Evolutionary conservation across 164 flowering plant genomes (phyloP), one percentile per base, ranked within the genome.

Genomic region (Berberis vulgaris): DNA sequence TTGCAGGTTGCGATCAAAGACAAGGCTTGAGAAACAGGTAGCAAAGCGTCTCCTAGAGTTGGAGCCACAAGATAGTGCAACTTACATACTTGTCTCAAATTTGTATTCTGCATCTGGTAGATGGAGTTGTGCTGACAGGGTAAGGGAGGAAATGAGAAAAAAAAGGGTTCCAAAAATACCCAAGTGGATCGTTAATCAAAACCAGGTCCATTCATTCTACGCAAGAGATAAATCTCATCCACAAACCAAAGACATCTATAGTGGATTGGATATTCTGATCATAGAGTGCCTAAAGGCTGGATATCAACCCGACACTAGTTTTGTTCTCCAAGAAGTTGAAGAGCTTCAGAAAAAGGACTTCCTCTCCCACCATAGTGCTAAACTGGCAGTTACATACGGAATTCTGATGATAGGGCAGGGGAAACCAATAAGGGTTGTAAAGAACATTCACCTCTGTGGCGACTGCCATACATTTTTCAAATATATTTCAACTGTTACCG

Each of bases 241-340:
- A 12, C 84, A 79, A 69, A 62, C 80, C 11, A 84, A 83, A 77
- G 95, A 89, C 69, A 85, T 94, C 49, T 80, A 82, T 60, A 78
- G 93, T 12, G 96, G 88, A 9, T 65, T 94, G 55, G 83, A 87
- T 12, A 84, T 87, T 65, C 72, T 94, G 46, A 79, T 91, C 41
- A n/a, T 81, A 59, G 95, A 91, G 72, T 89, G 93, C 76, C 68
- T 80, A 49, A 91, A 86, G 75, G 81, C 76, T 41, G 99, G 99
- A 38, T 94, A 94, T 69, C 84, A 71, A 40, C 97, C 92, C 2
- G 96, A 94, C 72, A 89, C 96, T 1, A 89, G 91, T 66, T 87
- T 84, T 73, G 97, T 91, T 57, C 93, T 91, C 64, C 97, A 94
- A 57, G 99, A 91, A 67, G 93, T 86, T 10, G 99, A 85, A 69